phyloP scores from a whole-genome alignment of 1,139 yeast species.

The Wickerhamomyces sp. region DNA sequence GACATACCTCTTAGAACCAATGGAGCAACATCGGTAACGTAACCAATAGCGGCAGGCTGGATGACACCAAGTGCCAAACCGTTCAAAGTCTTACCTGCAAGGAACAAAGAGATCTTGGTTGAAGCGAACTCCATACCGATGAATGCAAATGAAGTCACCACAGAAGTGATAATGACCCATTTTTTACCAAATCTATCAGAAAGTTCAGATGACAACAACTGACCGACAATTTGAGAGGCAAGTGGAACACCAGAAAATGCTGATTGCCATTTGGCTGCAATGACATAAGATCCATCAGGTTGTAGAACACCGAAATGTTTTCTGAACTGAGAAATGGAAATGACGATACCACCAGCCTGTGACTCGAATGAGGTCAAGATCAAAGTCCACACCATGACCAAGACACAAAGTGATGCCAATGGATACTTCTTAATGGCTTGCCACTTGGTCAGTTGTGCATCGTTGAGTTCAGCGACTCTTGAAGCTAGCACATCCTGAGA shows the following conservation, averaged over 20 bases:
- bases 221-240: slow-evolving; percentile 35
- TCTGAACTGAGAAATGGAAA: slow-evolving; percentile 26
- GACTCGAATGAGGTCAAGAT: slow-evolving; percentile 20
- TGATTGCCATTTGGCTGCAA: slow-evolving; percentile 28
- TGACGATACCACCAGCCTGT: slow-evolving; percentile 26
- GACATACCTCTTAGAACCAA: slow-evolving; percentile 27
- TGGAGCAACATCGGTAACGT: slow-evolving; percentile 28
- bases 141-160: slow-evolving; percentile 16
- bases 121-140: slow-evolving; percentile 24
- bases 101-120: slow-evolving; percentile 21
- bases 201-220: slow-evolving; percentile 46
- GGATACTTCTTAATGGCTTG: slow-evolving; percentile 16
- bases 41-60: slow-evolving; percentile 19
- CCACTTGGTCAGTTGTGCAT: slow-evolving; percentile 10
- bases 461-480: slow-evolving; percentile 9
- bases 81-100: slow-evolving; percentile 27
- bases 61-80: slow-evolving; percentile 24
- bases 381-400: slow-evolving; percentile 17
- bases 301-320: slow-evolving; percentile 25
- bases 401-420: slow-evolving; percentile 12
- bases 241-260: slow-evolving; percentile 28
- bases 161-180: slow-evolving; percentile 40
- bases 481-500: slow-evolving; percentile 5
- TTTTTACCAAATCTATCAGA: slow-evolving; percentile 55
- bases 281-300: slow-evolving; percentile 18